Base-by-base conservation (phyloP, 179 eudicot genomes). In the Vitellaria paradoxa region DNA sequence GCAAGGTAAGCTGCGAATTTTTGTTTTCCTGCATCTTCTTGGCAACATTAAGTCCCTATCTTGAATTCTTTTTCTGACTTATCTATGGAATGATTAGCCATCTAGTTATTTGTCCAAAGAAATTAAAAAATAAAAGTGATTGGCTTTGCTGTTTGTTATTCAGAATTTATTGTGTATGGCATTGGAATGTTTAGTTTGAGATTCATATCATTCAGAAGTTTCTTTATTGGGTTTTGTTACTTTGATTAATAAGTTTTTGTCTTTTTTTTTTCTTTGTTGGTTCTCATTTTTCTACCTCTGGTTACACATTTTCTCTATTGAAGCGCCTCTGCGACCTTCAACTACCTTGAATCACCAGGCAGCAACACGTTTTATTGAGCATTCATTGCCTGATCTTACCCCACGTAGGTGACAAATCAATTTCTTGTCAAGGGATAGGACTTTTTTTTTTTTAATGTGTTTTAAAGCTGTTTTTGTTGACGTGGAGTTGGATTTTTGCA, bases 311-410 rank as follows among this genome's bases (percentile, higher is more conserved):
- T 66, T 26, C 13, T 30, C 72, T 84, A 52, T 65, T 81, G 85
- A 77, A 95, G 99, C 90, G 60, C 97, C 99, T 13, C 65, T 95
- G 87, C 84, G 89, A 45, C 98, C 97, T 75, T 86, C 87, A 24
- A 77, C 91, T 12, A 91, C 82, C 64, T 70, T 95, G 74, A 93
- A 95, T 78, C 59, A 78, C 77, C 91, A 77, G 83, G 97, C 97
- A 69, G 97, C 99, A 65, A 82, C 95, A 2, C 97, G 99, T 61
- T 88, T 95, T 74, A 93, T 95, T 64, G 91, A 88, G 82, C 97
- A 93, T 81, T 93, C 99, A 11, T 84, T 95, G 84, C 97, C 99
- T 53, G 92, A 91, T 86, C 98, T 95, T 80, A 89, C 92, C 8
- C 62, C 82, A 74, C 98, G 99, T 95, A 80, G 70, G 87, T 69